Evolutionary conservation across 306 rosid genomes (phyloP).

Genomic region (Pyrus communis): DNA sequence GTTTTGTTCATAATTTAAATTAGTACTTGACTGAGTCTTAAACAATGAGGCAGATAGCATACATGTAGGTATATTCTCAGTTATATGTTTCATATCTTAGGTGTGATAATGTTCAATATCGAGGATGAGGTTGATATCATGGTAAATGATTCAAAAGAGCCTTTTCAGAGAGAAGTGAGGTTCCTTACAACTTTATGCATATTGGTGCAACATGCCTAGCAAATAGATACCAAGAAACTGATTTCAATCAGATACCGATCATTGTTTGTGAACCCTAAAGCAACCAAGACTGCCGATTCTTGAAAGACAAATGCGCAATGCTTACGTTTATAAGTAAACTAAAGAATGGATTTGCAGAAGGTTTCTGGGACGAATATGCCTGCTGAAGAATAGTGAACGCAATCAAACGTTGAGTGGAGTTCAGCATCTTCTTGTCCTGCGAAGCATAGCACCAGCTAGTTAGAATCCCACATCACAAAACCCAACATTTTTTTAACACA

Average conservation of each 20-base stretch:
- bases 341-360: conserved; percentile 72
- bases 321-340: conserved; percentile 61
- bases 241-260: not conserved
- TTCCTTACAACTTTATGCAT: not conserved
- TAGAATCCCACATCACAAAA: not conserved
- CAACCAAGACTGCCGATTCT: not conserved
- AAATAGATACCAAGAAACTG: not conserved
- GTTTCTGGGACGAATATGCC: conserved; percentile 64
- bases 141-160: not conserved
- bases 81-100: not conserved
- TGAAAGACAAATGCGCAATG: not conserved
- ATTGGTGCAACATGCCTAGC: not conserved
- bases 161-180: not conserved
- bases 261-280: not conserved
- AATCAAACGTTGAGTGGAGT: conserved; percentile 51
- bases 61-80: not conserved
- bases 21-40: no score
- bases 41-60: not conserved
- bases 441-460: not conserved
- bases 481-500: not conserved
- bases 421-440: conserved; percentile 44
- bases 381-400: conserved; percentile 67
- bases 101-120: not conserved
- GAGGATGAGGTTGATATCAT: not conserved
- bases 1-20: not conserved